Conservation (phyloP, 352 stramenopile species). For the Phytophthora brassicae region DNA sequence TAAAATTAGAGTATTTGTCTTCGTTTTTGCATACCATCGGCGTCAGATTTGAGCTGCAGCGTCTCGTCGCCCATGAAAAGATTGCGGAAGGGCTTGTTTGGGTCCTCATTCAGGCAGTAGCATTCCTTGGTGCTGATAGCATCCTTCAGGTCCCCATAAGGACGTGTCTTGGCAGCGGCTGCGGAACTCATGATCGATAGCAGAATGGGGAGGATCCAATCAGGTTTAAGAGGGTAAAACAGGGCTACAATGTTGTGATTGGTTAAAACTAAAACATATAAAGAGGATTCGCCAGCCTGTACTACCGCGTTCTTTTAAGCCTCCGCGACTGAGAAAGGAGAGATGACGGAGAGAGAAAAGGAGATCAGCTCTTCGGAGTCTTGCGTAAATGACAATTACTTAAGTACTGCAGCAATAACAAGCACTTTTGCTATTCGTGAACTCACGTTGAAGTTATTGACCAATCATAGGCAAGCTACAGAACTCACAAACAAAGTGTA, state of each 20-base stretch:
- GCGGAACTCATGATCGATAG: conserved; percentile 36
- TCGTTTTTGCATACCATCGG: conserved; percentile 44
- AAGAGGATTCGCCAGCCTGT: too few species aligned
- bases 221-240: neutral
- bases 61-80: conserved; percentile 80
- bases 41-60: conserved; percentile 76
- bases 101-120: conserved; percentile 83
- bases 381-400: too few species aligned
- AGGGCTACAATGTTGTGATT: neutral
- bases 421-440: too few species aligned
- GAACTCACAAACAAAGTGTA: too few species aligned
- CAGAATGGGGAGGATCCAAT: neutral
- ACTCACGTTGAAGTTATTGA: too few species aligned
- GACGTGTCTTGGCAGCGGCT: conserved; percentile 38
- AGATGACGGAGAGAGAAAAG: too few species aligned
- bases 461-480: too few species aligned
- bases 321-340: too few species aligned
- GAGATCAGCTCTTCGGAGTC: too few species aligned
- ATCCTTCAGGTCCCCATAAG: conserved; percentile 64
- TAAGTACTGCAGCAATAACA: too few species aligned
- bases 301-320: too few species aligned
- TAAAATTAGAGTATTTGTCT: neutral
- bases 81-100: conserved; percentile 69
- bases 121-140: conserved; percentile 58
- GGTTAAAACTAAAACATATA: too few species aligned